phyloP scores from a whole-genome alignment of 345 rosid genomes.

The Eucalyptus urophylla region DNA sequence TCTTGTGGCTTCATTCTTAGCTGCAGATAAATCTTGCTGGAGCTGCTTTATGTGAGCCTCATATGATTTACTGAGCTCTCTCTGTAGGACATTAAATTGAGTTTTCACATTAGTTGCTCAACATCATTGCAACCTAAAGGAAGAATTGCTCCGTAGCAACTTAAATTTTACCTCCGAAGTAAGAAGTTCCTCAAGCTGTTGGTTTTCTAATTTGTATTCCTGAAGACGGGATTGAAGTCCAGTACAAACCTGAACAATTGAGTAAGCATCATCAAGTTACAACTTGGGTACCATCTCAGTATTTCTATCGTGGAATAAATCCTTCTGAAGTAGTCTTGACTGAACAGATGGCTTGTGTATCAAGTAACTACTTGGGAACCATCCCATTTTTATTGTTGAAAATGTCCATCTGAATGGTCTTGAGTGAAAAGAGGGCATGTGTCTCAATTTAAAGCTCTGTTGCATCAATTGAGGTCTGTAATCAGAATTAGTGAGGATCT shows the following conservation, averaged over 20 bases:
- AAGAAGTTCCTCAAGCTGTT: constrained; percentile 98
- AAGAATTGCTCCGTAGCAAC: neutral
- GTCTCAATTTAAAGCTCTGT: neutral
- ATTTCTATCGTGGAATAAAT: neutral
- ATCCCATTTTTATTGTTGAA: neutral
- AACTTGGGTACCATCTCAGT: neutral
- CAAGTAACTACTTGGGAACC: neutral
- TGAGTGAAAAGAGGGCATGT: neutral
- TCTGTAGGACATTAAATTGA: constrained; percentile 34
- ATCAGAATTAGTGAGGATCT: neutral
- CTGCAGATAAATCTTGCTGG: constrained; percentile 66
- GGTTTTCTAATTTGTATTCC: constrained; percentile 93
- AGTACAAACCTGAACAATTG: constrained; percentile 62
- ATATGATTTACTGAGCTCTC: constrained; percentile 84
- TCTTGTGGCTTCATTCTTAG: constrained; percentile 69
- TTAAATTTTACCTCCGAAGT: constrained; percentile 60
- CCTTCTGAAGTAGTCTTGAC: neutral
- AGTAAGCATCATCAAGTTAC: neutral
- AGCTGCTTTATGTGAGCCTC: constrained; percentile 81
- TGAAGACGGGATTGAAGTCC: constrained; percentile 96
- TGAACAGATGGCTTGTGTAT: neutral
- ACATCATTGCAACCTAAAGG: neutral
- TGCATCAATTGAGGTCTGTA: neutral
- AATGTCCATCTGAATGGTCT: neutral
- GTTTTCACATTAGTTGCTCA: neutral